A percentile compares a stretch with the other conserved stretches of the same genome.
phyloP scores from a whole-genome alignment of 129 eudicot species.

The sunflower (Helianthus annuus) region HanXRQr2.0-SUNRISE NC_035442.2:179176405-179176904 shows the following conservation, averaged over 20 bases:
- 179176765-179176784: conserved; percentile 62
- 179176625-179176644: conserved; percentile 71
- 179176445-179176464: conserved; percentile 80
- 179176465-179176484: conserved; percentile 91
- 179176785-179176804: neutral
- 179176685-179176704: conserved; percentile 78
- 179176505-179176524: conserved; percentile 67
- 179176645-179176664: conserved; percentile 74
- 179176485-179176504: conserved; percentile 75
- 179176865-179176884: too few species aligned
- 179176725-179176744: conserved; percentile 77
- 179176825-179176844: too few species aligned
- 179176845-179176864: too few species aligned
- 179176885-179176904: too few species aligned
- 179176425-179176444: conserved; percentile 80
- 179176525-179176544: conserved; percentile 77
- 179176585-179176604: conserved; percentile 84
- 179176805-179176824: too few species aligned
- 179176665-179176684: conserved; percentile 73
- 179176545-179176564: conserved; percentile 84
- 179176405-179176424: conserved; percentile 75
- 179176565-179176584: conserved; percentile 91
- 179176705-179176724: conserved; percentile 82
- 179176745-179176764: conserved; percentile 90
- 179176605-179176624: conserved; percentile 93